Percentiles rank a stretch among this genome's conserved stretches.
Conservation (phyloP, 1,284 basidiomycete species). For the Singerocomus inundabilis region DNA sequence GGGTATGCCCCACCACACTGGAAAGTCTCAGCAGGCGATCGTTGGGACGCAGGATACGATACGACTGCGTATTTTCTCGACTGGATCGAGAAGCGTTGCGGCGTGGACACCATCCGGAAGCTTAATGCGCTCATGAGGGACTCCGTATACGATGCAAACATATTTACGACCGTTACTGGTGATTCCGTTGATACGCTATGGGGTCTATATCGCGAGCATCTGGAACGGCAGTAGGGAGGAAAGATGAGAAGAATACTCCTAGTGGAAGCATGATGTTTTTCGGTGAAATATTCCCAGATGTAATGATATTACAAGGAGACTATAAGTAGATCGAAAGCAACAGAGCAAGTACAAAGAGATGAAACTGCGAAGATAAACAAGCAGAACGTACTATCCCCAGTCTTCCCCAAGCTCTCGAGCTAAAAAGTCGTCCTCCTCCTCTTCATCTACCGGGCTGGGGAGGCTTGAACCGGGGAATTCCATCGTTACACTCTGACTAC, state of each 20-base stretch:
- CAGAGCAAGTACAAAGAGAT: constrained; percentile 8
- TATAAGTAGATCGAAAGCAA: constrained; percentile 23
- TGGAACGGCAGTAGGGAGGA: constrained; percentile 24
- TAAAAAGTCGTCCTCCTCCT: constrained; percentile 63
- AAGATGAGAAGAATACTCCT: neutral
- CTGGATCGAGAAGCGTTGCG: constrained; percentile 61
- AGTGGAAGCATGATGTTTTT: neutral
- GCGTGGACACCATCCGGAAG: constrained; percentile 50
- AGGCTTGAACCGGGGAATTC: constrained; percentile 9
- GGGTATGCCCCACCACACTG: constrained; percentile 65
- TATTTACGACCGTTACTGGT: constrained; percentile 57
- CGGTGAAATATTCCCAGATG: constrained; percentile 3
- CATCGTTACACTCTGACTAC: constrained; percentile 27
- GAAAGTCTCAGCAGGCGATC: constrained; percentile 43
- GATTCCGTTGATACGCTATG: constrained; percentile 53
- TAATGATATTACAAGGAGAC: constrained; percentile 20
- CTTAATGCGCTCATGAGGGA: constrained; percentile 57
- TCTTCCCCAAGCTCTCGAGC: constrained; percentile 72
- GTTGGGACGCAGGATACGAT: constrained; percentile 73
- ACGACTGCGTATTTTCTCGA: constrained; percentile 70
- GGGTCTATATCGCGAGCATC: constrained; percentile 47
- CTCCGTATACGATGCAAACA: constrained; percentile 43
- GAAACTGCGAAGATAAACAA: neutral
- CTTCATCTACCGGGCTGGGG: constrained; percentile 34
- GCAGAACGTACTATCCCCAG: constrained; percentile 49